Percentiles rank a stretch among this genome's conserved stretches.
Evolutionary conservation across 2,329 filamentous ascomycete species (phyloP).

Genomic region (Madurella fahalii): DNA sequence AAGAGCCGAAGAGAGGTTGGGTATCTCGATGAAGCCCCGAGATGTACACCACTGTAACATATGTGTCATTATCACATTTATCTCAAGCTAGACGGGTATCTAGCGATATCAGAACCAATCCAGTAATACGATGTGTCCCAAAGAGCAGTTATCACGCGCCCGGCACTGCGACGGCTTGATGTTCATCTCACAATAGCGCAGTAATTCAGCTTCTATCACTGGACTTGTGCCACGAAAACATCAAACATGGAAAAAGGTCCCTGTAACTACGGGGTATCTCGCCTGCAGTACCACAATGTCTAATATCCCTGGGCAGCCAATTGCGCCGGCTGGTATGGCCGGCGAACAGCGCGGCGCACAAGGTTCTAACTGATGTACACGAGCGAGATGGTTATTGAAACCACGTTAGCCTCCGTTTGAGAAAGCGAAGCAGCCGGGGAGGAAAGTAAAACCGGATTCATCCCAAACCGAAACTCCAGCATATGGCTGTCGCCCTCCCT

Average conservation of each 20-base stretch:
- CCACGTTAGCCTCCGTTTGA: constrained; percentile 41
- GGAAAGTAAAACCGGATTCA: constrained; percentile 30
- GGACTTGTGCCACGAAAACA: background rate
- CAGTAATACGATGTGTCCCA: too few species aligned
- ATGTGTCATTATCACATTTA: background rate
- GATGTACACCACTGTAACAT: background rate
- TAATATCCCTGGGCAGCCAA: background rate
- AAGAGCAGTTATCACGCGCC: too few species aligned
- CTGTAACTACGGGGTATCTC: background rate
- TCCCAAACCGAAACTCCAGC: constrained; percentile 16
- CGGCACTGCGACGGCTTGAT: too few species aligned
- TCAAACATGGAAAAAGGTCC: background rate
- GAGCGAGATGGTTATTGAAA: constrained; percentile 5
- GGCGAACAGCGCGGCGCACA: background rate
- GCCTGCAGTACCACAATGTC: background rate
- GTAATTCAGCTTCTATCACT: background rate
- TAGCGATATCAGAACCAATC: too few species aligned
- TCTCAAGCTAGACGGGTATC: too few species aligned
- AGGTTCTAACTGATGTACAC: background rate
- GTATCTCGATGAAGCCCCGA: background rate
- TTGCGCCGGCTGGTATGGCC: background rate
- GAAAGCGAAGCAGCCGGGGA: constrained; percentile 33
- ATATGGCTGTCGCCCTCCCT: background rate
- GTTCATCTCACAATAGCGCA: too few species aligned
- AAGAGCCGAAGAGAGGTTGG: background rate